Evolutionary conservation across 352 stramenopile species (phyloP).

Genomic region (Phytophthora citrophthora): DNA sequence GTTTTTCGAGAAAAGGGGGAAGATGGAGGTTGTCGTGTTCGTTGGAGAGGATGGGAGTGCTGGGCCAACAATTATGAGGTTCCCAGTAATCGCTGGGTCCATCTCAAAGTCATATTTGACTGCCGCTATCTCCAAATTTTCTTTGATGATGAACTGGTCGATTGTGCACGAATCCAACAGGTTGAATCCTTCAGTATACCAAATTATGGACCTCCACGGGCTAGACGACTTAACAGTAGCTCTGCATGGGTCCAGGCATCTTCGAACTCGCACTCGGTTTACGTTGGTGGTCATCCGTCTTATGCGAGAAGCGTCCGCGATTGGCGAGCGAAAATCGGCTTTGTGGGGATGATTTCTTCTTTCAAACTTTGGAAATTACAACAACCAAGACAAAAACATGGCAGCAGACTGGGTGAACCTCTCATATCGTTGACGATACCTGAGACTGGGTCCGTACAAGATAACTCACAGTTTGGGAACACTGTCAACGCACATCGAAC

Average conservation of each 20-base stretch:
- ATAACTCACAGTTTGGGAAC: constrained; percentile 44
- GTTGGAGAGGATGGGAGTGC: constrained; percentile 49
- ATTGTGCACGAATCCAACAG: constrained; percentile 45
- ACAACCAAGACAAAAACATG: constrained; percentile 2
- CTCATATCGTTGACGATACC: constrained; percentile 33
- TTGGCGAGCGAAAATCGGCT: constrained; percentile 57
- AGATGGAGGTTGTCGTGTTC: constrained; percentile 52
- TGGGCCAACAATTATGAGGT: constrained; percentile 59
- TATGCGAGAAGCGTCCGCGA: constrained; percentile 55
- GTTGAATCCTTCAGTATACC: background rate
- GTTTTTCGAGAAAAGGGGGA: constrained; percentile 13
- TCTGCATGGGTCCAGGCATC: constrained; percentile 32
- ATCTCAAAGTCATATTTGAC: constrained; percentile 57
- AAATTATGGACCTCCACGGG: background rate
- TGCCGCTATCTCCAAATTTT: constrained; percentile 51
- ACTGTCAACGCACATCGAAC: constrained; percentile 49
- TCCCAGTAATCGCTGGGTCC: constrained; percentile 59
- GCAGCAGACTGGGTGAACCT: background rate
- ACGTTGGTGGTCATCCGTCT: constrained; percentile 56
- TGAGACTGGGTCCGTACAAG: constrained; percentile 34
- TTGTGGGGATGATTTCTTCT: constrained; percentile 55
- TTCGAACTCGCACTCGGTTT: constrained; percentile 50
- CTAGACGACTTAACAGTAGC: constrained; percentile 7
- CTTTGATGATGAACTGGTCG: constrained; percentile 50
- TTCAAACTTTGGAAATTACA: constrained; percentile 30